phyloP scores from a whole-genome alignment of 768 basidiomycete species.

The Dioszegia crocea region DNA sequence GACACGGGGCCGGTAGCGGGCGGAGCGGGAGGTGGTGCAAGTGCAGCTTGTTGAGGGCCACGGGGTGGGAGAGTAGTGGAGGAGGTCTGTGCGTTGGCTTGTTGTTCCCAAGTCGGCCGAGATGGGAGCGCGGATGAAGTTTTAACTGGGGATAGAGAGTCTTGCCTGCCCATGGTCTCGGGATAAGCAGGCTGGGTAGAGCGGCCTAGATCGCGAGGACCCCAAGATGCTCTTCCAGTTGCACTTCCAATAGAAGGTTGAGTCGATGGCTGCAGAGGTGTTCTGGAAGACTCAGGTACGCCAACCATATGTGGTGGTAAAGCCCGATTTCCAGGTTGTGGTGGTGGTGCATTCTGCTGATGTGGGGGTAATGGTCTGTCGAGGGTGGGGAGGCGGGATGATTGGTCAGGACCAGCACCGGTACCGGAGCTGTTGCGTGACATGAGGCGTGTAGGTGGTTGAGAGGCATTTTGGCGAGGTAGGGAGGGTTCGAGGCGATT shows the following conservation, averaged over 20 bases:
- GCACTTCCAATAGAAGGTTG: neutral
- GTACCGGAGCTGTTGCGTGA: neutral
- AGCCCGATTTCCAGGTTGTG: conserved; percentile 15
- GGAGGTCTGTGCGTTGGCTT: neutral
- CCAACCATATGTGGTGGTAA: conserved; percentile 38
- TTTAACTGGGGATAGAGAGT: neutral
- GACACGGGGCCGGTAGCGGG: neutral
- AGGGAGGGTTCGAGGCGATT: conserved; percentile 78
- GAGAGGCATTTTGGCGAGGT: conserved; percentile 1
- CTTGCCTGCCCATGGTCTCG: neutral
- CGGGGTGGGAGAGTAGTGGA: neutral
- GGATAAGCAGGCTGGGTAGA: too few relatives aligned
- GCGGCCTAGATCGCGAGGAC: neutral
- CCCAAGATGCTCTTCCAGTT: neutral
- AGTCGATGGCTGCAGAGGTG: neutral
- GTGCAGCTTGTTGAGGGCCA: neutral
- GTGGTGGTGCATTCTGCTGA: neutral
- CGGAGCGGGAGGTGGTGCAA: conserved; percentile 3
- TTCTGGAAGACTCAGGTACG: neutral
- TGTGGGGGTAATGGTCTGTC: conserved; percentile 4
- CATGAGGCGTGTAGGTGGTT: conserved; percentile 5
- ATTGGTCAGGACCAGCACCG: neutral
- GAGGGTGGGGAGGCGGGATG: neutral
- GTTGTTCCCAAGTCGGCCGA: neutral
- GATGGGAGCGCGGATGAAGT: neutral